These are phyloP conservation scores for Sarocladium strictum DNA, from an alignment of 2,329 filamentous ascomycete species.

Conservation along the genomic window DNA sequence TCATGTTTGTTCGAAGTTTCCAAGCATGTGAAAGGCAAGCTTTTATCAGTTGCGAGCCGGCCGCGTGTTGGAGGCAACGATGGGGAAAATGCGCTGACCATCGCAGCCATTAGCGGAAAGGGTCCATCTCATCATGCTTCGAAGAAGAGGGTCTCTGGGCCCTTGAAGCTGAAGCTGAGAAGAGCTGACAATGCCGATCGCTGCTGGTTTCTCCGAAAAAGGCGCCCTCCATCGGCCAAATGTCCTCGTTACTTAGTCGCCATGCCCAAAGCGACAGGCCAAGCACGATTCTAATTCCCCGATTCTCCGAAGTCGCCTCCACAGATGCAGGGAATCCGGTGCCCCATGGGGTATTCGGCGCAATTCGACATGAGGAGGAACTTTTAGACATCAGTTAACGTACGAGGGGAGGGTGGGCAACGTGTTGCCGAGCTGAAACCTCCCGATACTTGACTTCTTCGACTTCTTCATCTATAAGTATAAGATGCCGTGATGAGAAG, in stretches of 20 bases:
- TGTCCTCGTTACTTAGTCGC: background rate
- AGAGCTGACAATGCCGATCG: background rate
- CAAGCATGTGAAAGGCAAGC: background rate
- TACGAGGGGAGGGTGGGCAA: background rate
- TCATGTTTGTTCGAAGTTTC: background rate
- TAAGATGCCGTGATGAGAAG: background rate
- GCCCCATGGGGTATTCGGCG: conserved; percentile 4
- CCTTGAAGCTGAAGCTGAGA: background rate
- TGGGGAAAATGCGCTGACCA: background rate
- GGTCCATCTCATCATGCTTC: background rate
- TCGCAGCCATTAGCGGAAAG: background rate
- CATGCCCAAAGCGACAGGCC: no score
- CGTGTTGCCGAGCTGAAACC: background rate
- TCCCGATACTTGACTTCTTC: background rate
- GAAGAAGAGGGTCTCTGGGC: background rate
- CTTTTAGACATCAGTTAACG: background rate
- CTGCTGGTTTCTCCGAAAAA: background rate
- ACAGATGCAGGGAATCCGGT: background rate
- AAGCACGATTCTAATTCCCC: conserved; percentile 6
- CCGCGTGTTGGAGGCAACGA: background rate
- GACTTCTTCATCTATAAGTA: background rate
- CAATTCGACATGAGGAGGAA: background rate
- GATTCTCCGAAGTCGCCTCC: conserved; percentile 9
- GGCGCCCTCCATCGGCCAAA: background rate
- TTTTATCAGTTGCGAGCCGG: background rate